A percentile compares a stretch with the other conserved stretches of the same genome.
Evolutionary conservation across 192 early-diverging fungal genomes (phyloP).

Genomic region (Backusella australiensis): DNA sequence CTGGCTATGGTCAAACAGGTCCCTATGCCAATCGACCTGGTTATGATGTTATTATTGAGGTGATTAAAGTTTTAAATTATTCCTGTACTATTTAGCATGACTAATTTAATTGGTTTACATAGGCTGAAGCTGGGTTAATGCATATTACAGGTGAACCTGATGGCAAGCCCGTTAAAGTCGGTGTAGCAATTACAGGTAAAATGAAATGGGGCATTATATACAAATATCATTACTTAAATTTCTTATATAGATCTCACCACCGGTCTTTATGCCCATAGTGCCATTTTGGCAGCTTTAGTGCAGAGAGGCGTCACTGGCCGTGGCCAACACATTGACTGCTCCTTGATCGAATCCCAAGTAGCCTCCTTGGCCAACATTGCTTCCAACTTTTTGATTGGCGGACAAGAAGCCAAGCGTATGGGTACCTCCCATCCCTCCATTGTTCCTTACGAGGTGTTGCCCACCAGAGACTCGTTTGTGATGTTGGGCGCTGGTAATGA

Average conservation of each 20-base stretch:
- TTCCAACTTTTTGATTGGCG: conserved; percentile 81
- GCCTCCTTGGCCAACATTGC: conserved; percentile 89
- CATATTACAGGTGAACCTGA: conserved; percentile 90
- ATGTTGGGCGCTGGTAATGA: conserved; percentile 94
- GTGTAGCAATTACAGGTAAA: conserved; percentile 93
- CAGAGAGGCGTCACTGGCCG: conserved; percentile 57
- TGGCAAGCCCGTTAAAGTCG: conserved; percentile 88
- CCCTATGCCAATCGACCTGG: conserved; percentile 80
- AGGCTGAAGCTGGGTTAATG: conserved; percentile 92
- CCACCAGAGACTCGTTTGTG: conserved; percentile 72
- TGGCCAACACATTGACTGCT: conserved; percentile 89
- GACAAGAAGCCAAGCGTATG: conserved; percentile 76
- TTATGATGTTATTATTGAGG: conserved; percentile 88
- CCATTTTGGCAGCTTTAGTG: conserved; percentile 85
- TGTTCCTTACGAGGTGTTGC: conserved; percentile 89
- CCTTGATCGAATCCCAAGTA: conserved; percentile 86
- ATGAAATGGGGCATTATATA: neutral
- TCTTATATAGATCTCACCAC: conserved; percentile 6
- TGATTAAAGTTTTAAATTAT: neutral
- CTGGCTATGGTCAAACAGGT: conserved; percentile 85
- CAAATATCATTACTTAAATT: neutral
- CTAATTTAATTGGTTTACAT: conserved; percentile 11
- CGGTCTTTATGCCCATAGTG: conserved; percentile 86
- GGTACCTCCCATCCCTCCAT: conserved; percentile 90
- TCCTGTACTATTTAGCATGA: neutral